Evolutionary conservation across 257 asterid genomes (phyloP), one percentile per base, ranked within the genome.

Genomic region (Solanum virginianum): DNA sequence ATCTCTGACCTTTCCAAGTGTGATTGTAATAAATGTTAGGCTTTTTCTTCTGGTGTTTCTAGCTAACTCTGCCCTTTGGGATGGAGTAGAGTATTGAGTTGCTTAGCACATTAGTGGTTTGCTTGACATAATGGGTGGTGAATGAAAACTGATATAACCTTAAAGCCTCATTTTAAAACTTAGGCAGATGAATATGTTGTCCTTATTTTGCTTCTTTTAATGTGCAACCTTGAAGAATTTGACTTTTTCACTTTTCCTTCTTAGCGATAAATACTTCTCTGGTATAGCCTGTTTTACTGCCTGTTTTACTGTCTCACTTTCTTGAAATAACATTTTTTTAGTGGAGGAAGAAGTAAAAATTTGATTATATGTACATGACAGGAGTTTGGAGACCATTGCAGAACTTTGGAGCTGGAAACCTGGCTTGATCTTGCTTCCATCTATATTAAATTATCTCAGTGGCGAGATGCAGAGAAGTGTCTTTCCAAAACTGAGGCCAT

Each of bases 401-500:
- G 82, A 68, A 85, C 81, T 53, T 89, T 94, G 86, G 98, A 96
- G 91, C 86, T 89, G 87, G 98, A 91, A 84, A 93, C 91, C 18
- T 97, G 98, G 98, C 94, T 90, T 71, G 98, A 94, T 88, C 87
- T 97, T 91, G 97, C 98, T 80, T 92, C 92, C 85, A 89, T 97
- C 87, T 95, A 97, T 89, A 91, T 92, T 80, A 90, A 89, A 69
- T 89, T 92, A 89, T 91, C 90, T 39, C 91, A 85, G 83, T 93
- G 98, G 98, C 90, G 88, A 39, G 98, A 97, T 77, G 98, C 95
- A 29, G 99, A 97, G 91, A 85, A 88, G 70, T 97, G 98, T 56
- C 93, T 97, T 88, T 91, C 92, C 24, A 95, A 92, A 84, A 89
- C 97, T 43, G 91, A 88, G 84, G 90, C 92, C 86, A 88, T 94